A percentile compares a stretch with the other conserved stretches of the same genome.
Conservation (phyloP, 139 green algal genomes). For the Coelastrella sp. region DNA sequence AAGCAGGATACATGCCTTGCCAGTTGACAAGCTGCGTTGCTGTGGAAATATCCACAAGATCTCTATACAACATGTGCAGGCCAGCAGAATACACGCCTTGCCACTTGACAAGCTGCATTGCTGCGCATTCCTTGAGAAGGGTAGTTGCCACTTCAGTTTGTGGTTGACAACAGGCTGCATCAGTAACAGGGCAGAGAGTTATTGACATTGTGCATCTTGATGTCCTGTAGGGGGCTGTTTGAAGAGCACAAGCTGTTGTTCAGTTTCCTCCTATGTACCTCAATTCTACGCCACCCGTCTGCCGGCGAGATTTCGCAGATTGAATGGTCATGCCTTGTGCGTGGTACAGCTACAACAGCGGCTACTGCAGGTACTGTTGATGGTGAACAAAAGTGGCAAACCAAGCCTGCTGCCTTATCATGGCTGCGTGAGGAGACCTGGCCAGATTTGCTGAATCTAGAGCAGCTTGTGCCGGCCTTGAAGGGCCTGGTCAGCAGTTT, state of each 20-base stretch:
- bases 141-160: no score
- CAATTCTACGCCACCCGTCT: slow-evolving; percentile 65
- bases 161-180: no score
- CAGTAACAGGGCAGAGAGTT: no score
- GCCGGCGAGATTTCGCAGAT: slow-evolving; percentile 61
- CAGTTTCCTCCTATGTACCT: slow-evolving; percentile 62
- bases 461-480: slow-evolving; percentile 49
- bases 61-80: no score
- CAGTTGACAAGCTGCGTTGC: no score
- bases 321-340: slow-evolving; percentile 88
- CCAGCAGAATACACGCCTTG: not conserved
- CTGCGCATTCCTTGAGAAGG: no score
- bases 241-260: slow-evolving; percentile 56
- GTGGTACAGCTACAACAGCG: slow-evolving; percentile 53
- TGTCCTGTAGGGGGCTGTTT: slow-evolving; percentile 41
- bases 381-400: not conserved
- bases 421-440: slow-evolving; percentile 48
- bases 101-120: no score
- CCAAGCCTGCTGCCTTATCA: slow-evolving; percentile 43
- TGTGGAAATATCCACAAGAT: no score
- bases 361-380: not conserved
- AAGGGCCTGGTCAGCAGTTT: slow-evolving; percentile 60
- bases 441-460: slow-evolving; percentile 43
- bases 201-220: no score
- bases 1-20: not conserved